Conservation (phyloP, 495 filamentous ascomycete genomes). For the Penicillium verhagenii region DNA sequence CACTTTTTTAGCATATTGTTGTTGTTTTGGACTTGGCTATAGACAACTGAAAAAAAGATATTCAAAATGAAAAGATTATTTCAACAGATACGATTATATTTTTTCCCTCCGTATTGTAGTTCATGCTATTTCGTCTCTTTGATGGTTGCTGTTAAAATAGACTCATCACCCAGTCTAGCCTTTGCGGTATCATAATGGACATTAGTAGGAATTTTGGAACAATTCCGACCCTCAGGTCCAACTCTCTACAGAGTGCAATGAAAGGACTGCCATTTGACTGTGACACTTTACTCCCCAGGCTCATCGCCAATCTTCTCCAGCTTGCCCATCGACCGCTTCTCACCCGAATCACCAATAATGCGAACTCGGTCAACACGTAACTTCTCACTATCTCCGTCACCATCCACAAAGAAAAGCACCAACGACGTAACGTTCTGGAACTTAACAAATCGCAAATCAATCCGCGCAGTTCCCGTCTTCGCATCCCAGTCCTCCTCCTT, state of each 20-base stretch:
- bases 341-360: constrained; percentile 87
- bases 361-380: constrained; percentile 80
- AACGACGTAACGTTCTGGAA: constrained; percentile 89
- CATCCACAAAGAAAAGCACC: constrained; percentile 86
- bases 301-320: constrained; percentile 92
- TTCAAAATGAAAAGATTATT: too few species aligned
- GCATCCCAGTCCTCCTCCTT: constrained; percentile 77
- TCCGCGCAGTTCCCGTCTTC: constrained; percentile 78
- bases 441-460: constrained; percentile 89
- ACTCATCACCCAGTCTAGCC: neutral
- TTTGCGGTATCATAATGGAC: neutral
- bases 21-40: too few species aligned
- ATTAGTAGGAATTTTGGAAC: neutral
- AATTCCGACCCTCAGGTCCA: neutral
- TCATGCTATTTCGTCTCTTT: neutral
- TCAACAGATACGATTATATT: too few species aligned
- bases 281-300: constrained; percentile 55
- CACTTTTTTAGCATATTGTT: constrained; percentile 17
- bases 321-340: constrained; percentile 91
- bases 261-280: neutral
- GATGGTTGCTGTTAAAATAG: neutral
- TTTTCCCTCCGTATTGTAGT: neutral
- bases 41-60: too few species aligned
- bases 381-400: constrained; percentile 83
- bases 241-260: neutral